A percentile compares a stretch with the other conserved stretches of the same genome.
Conservation (phyloP, 768 basidiomycete species). For the Coprinellus aureogranulatus region DNA sequence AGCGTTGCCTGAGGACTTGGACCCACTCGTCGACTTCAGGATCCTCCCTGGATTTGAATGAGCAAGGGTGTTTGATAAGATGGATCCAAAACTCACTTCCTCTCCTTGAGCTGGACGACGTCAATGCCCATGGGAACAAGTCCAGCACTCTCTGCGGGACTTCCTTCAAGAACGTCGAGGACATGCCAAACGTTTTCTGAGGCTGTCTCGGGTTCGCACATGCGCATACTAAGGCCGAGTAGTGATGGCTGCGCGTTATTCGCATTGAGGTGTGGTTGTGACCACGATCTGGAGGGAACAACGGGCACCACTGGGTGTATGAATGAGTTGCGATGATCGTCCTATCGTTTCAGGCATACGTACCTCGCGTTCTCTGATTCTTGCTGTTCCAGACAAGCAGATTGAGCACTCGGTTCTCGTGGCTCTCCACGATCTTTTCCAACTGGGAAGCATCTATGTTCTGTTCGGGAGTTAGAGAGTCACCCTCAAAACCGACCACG, state of each 20-base stretch:
- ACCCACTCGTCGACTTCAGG: conserved; percentile 85
- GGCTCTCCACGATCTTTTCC: conserved; percentile 78
- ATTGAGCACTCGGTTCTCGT: conserved; percentile 69
- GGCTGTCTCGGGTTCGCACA: conserved; percentile 87
- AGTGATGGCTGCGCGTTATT: conserved; percentile 72
- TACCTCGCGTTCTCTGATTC: conserved; percentile 67
- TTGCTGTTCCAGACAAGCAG: conserved; percentile 86
- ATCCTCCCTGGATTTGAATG: conserved; percentile 47
- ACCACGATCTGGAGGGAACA: conserved; percentile 83
- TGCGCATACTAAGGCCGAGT: conserved; percentile 90
- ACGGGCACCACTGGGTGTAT: conserved; percentile 73
- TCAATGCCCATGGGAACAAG: conserved; percentile 94
- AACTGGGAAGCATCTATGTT: conserved; percentile 67
- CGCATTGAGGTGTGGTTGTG: conserved; percentile 40
- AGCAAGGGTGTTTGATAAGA: too few relatives aligned
- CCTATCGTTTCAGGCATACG: neutral
- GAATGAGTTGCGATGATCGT: neutral
- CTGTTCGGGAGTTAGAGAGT: conserved; percentile 43
- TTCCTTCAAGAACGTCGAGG: conserved; percentile 92
- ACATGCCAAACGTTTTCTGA: conserved; percentile 98
- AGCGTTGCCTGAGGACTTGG: conserved; percentile 71
- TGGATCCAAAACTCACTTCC: conserved; percentile 42
- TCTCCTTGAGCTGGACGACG: conserved; percentile 61
- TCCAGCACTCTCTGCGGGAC: conserved; percentile 93
- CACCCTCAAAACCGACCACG: conserved; percentile 85